Conservation (phyloP, 164 flowering plant genomes). For the Berberis vulgaris region DNA sequence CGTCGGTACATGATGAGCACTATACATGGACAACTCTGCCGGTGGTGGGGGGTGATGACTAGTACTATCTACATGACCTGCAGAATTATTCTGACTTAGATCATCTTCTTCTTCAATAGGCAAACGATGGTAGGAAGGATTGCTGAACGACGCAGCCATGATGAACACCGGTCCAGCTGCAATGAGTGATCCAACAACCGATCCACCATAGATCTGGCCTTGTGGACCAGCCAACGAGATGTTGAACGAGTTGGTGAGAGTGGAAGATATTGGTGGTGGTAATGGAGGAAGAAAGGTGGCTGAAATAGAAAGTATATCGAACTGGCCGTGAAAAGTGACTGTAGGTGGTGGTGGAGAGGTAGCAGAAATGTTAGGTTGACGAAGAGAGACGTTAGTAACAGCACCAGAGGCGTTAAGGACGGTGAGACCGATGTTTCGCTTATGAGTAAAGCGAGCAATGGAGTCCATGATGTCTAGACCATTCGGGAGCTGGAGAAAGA, state of each 20-base stretch:
- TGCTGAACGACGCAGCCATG: constrained; percentile 43
- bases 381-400: constrained; percentile 62
- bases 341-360: constrained; percentile 17
- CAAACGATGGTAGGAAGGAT: constrained; percentile 41
- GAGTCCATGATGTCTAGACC: constrained; percentile 48
- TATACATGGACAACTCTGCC: background rate
- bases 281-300: constrained; percentile 47
- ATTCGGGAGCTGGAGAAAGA: constrained; percentile 47
- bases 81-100: background rate
- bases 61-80: no score
- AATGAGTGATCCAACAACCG: constrained; percentile 42
- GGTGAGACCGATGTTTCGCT: constrained; percentile 38
- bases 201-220: constrained; percentile 65
- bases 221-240: constrained; percentile 59
- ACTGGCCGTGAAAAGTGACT: constrained; percentile 60
- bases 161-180: constrained; percentile 49
- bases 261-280: constrained; percentile 1
- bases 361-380: constrained; percentile 41
- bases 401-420: constrained; percentile 53
- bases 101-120: constrained; percentile 31
- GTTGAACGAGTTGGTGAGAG: constrained; percentile 26
- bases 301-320: constrained; percentile 55
- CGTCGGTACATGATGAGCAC: background rate
- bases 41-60: background rate
- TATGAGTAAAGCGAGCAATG: constrained; percentile 36